Base-by-base conservation (phyloP, 2,329 filamentous ascomycete genomes). In the Cladosporium velox region DNA sequence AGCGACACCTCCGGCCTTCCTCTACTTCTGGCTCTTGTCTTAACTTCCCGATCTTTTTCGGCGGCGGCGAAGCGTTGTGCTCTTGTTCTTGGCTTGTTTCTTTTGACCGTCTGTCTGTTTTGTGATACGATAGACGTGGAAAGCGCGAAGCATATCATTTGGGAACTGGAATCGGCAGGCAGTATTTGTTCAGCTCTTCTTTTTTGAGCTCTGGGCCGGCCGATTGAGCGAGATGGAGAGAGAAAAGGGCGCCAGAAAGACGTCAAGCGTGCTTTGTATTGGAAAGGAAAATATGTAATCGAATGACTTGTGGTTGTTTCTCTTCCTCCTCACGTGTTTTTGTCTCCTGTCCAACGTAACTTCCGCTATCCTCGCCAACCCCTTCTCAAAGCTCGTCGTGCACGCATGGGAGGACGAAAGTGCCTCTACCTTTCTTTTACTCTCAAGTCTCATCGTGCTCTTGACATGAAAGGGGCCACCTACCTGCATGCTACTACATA, bases 41-140 rank as follows among this genome's bases (percentile, higher is more conserved):
- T 55, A 32, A 7, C 21, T 30, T 34, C 28, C 28, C 51, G 52
- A 55, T 32, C 28, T n/a, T 34, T 30, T 55, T 11, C 38, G 38
- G 51, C 15, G 28, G 51, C 52, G 52, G 52, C 52, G 52, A 55
- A 55, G 28, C 28, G 28, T 32, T 55, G 28, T 55, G 41, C 32
- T 54, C 12, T 44, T 44, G 15, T 10, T 54, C 15, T 54, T 54
- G 51, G 5, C 3, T 32, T 30, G 18, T 28, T n/a, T n/a, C 14
- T 32, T 55, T 32, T 26, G 28, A 7, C 12, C 12, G 28, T 12
- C 14, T 18, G 10, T 30, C 12, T 8, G 24, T 14, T 55, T 55
- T 34, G 52, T 55, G 52, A 34, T 55, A 55, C 52, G 28, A 34
- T 55, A 55, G 52, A 55, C 15, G 28, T 32, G 32, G 30, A n/a